Evolutionary conservation across 2,329 filamentous ascomycete genomes (phyloP).

Genomic region (Fusarium pseudograminearum): DNA sequence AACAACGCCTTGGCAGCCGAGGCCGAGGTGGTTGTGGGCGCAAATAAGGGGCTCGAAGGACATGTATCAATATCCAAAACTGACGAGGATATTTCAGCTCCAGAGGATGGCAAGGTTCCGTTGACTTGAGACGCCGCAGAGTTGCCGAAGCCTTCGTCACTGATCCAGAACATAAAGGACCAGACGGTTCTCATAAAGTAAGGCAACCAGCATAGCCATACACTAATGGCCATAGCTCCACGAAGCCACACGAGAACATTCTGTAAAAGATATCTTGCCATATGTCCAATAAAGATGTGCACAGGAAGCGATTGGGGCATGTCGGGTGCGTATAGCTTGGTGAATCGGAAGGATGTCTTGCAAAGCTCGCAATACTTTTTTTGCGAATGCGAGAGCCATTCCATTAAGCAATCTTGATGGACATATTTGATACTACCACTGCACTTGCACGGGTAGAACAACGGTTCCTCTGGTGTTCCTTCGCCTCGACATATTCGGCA

Average conservation of each 20-base stretch:
- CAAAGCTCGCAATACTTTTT: conserved; percentile 99
- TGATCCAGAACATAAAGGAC: conserved; percentile 95
- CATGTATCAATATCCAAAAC: conserved; percentile 49
- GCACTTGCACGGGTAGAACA: conserved; percentile 99
- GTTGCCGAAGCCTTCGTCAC: conserved; percentile 75
- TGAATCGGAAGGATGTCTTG: conserved; percentile 98
- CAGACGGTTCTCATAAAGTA: conserved; percentile 92
- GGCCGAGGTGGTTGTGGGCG: conserved; percentile 50
- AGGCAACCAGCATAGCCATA: conserved; percentile 91
- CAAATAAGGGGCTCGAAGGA: conserved; percentile 53
- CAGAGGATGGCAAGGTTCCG: conserved; percentile 31
- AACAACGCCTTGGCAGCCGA: conserved; percentile 50
- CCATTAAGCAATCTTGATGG: conserved; percentile 97
- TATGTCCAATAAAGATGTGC: conserved; percentile 83
- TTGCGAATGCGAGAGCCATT: conserved; percentile 98
- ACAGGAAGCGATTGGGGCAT: conserved; percentile 90
- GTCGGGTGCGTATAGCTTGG: conserved; percentile 93
- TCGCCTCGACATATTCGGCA: conserved; percentile 97
- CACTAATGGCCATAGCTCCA: conserved; percentile 79
- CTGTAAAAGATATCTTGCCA: conserved; percentile 77
- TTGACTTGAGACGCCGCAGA: conserved; percentile 46
- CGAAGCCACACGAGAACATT: conserved; percentile 83
- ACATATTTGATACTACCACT: conserved; percentile 99
- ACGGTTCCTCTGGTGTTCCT: conserved; percentile 81
- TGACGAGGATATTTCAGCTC: conserved; percentile 50